Evolutionary conservation across 768 basidiomycete genomes (phyloP), one percentile per base, ranked within the genome.

Genomic region (Rhodotorula graminis): DNA sequence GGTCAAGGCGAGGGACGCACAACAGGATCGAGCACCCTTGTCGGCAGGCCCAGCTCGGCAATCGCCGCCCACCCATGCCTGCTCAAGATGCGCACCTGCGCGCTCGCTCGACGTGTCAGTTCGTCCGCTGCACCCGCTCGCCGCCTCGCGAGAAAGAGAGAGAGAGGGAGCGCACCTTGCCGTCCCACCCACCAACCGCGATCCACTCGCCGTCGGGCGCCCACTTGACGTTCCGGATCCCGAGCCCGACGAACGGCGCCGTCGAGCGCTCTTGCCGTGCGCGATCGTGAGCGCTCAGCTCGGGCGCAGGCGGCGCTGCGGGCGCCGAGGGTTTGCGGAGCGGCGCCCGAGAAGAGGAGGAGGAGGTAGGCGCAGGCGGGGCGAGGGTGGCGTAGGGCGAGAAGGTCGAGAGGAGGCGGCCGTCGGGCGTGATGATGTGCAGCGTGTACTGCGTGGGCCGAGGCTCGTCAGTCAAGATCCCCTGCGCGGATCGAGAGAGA

Each of bases 341-440:
- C n/a, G 58, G 0, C 0, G 47, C 27, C 49, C 46, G 33, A 37
- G 27, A 4, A 23, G 40, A 10, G 31, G 58, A 27, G 16, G 59
- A 8, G 19, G 37, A 9, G 3, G 14, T 3, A 10, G 69, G 10
- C 1, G 72, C 8, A 1, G 57, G 3, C 16, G 63, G 14, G 77
- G 79, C 8, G 77, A 79, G 1, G 72, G 72, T 21, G 69, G 80
- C 7, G 62, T 53, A 52, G 73, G 73, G 49, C 3, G 73, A 40
- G 72, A 80, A 82, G 25, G 78, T 76, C 2, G 66, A 44, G 3
- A 82, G 75, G 33, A 70, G 75, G 3, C 79, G 78, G 25, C 82
- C 82, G 53, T 80, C 65, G 0, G 81, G 81, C 0, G 80, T 78
- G 66, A 81, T 78, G 59, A 82, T 71, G 57, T 80, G 77, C 9